These are phyloP conservation scores for Hamigera avellanea DNA, from an alignment of 495 filamentous ascomycete species.

Conservation along the genomic window DNA sequence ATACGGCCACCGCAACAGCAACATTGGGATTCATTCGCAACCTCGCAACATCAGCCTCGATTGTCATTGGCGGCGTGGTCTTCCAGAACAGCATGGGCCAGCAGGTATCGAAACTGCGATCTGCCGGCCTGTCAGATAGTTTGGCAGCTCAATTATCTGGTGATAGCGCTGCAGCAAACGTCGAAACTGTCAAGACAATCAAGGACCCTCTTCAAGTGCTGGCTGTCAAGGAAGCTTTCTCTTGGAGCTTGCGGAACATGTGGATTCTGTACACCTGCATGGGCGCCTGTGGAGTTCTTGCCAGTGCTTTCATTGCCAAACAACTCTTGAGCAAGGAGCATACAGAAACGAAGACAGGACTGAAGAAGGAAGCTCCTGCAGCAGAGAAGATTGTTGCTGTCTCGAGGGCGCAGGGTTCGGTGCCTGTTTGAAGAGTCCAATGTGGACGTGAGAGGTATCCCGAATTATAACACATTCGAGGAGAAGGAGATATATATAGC, in stretches of 20 bases:
- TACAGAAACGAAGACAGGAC: slow-evolving; percentile 43
- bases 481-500: too few relatives aligned
- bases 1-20: slow-evolving; percentile 67
- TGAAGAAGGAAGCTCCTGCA: slow-evolving; percentile 13
- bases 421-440: not conserved
- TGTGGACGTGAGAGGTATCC: too few relatives aligned
- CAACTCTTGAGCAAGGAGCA: slow-evolving; percentile 44
- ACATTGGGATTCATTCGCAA: slow-evolving; percentile 67
- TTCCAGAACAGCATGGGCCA: slow-evolving; percentile 54
- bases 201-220: slow-evolving; percentile 27
- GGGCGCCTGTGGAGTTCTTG: slow-evolving; percentile 35
- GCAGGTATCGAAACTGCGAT: slow-evolving; percentile 22
- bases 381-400: not conserved
- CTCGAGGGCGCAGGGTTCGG: too few relatives aligned
- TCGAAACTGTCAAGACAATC: slow-evolving; percentile 31
- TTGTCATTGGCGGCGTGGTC: slow-evolving; percentile 72
- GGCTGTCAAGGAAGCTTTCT: slow-evolving; percentile 43
- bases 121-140: slow-evolving; percentile 31
- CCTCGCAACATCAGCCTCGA: slow-evolving; percentile 55
- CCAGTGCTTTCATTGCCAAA: slow-evolving; percentile 42
- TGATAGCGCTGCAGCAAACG: slow-evolving; percentile 39
- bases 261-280: slow-evolving; percentile 50
- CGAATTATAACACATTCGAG: too few relatives aligned
- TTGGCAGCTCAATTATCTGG: slow-evolving; percentile 33
- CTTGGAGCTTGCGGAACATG: slow-evolving; percentile 48